phyloP scores from a whole-genome alignment of 768 basidiomycete species.

The Termitomyces sp. region DNA sequence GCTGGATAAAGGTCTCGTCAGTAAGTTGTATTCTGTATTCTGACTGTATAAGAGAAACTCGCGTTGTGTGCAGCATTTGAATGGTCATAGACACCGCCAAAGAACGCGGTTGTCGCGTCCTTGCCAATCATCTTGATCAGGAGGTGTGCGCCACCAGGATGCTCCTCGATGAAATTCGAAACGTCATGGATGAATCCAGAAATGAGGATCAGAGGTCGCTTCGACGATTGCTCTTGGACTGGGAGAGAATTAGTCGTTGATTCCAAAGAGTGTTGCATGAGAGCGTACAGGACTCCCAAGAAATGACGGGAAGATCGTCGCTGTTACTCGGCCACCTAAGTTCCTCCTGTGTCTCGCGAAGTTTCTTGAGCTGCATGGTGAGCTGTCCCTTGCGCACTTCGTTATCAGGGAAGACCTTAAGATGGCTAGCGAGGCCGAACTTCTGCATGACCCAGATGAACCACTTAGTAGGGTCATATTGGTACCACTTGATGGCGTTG shows the following conservation, averaged over 20 bases:
- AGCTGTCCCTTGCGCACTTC: slow-evolving; percentile 84
- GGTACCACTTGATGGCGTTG: slow-evolving; percentile 93
- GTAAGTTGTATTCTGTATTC: neutral
- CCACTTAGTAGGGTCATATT: slow-evolving; percentile 94
- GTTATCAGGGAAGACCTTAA: slow-evolving; percentile 61
- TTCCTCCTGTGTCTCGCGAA: slow-evolving; percentile 72
- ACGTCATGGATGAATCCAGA: slow-evolving; percentile 95
- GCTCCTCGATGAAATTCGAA: slow-evolving; percentile 79
- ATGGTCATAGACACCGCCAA: slow-evolving; percentile 88
- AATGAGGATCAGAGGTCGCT: slow-evolving; percentile 80
- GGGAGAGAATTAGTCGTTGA: neutral
- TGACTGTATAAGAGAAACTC: slow-evolving; percentile 19
- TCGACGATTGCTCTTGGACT: slow-evolving; percentile 79
- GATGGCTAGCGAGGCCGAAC: slow-evolving; percentile 67
- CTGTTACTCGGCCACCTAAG: slow-evolving; percentile 78
- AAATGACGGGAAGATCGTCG: slow-evolving; percentile 75
- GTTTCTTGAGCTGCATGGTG: slow-evolving; percentile 90
- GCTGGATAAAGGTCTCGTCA: slow-evolving; percentile 24
- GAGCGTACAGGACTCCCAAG: slow-evolving; percentile 80
- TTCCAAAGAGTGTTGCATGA: neutral
- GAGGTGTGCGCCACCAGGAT: slow-evolving; percentile 87
- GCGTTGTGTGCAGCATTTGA: slow-evolving; percentile 88
- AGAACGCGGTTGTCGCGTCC: slow-evolving; percentile 92
- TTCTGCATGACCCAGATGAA: slow-evolving; percentile 65
- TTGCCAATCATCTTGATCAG: slow-evolving; percentile 83